A percentile compares a stretch with the other conserved stretches of the same genome.
Evolutionary conservation across 2,329 filamentous ascomycete genomes (phyloP).

Genomic region (Phialocephala sp.): DNA sequence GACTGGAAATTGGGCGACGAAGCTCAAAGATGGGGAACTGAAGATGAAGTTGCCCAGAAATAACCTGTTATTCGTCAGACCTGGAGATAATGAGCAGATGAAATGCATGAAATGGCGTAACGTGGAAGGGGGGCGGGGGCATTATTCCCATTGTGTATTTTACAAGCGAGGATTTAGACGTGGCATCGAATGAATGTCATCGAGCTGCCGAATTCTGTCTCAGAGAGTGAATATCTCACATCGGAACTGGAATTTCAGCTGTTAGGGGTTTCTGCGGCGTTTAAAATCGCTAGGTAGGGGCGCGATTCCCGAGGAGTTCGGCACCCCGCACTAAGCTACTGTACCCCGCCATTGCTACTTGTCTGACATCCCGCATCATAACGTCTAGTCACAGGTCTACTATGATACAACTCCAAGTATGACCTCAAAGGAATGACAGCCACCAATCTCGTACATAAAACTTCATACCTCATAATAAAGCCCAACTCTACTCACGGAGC

Average conservation of each 20-base stretch:
- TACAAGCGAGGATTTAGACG: background rate
- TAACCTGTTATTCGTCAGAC: background rate
- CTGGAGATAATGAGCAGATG: background rate
- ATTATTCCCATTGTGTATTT: constrained; percentile 2
- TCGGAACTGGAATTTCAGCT: background rate
- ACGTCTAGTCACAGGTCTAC: background rate
- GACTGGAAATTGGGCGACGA: constrained; percentile 86
- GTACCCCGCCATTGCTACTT: background rate
- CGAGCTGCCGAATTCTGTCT: background rate
- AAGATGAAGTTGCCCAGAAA: background rate
- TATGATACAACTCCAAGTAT: too few species aligned
- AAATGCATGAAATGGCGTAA: background rate
- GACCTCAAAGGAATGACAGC: background rate
- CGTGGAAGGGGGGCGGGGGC: background rate
- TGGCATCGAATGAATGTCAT: background rate
- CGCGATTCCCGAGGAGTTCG: background rate
- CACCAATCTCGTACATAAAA: background rate
- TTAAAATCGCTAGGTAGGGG: background rate
- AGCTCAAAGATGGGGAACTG: constrained; percentile 72
- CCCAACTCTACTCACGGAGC: constrained; percentile 31
- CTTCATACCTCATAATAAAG: constrained; percentile 22
- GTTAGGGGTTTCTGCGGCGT: too few species aligned
- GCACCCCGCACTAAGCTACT: background rate
- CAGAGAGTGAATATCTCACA: background rate
- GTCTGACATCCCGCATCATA: background rate